phyloP scores from a whole-genome alignment of 768 basidiomycete species.

The Mycena galericulata region DNA sequence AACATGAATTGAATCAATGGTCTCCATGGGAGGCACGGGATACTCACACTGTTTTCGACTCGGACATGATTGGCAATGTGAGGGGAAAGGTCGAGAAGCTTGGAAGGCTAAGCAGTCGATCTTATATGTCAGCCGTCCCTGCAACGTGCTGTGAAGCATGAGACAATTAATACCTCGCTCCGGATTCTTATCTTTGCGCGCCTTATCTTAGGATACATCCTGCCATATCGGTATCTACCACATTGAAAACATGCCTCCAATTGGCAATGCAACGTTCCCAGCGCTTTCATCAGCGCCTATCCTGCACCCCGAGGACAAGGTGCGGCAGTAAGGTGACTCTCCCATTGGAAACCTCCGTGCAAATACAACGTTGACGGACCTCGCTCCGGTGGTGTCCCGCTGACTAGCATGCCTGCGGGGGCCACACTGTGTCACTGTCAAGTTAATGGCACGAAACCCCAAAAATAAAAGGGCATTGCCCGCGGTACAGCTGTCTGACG shows the following conservation, averaged over 20 bases:
- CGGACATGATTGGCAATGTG: too few relatives aligned
- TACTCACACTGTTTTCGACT: too few relatives aligned
- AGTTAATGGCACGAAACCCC: neutral
- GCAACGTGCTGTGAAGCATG: conserved; percentile 7
- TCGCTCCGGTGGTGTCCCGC: neutral
- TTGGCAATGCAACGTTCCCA: neutral
- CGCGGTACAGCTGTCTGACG: neutral
- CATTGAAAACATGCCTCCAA: conserved; percentile 6
- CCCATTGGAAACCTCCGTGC: neutral
- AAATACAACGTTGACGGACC: neutral
- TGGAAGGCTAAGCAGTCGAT: too few relatives aligned
- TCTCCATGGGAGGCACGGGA: too few relatives aligned
- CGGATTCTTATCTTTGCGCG: neutral
- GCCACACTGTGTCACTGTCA: neutral
- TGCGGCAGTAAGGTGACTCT: too few relatives aligned
- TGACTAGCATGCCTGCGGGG: neutral
- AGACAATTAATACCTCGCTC: neutral
- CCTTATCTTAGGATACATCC: conserved; percentile 8
- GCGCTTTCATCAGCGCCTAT: conserved; percentile 7
- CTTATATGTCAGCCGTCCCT: too few relatives aligned
- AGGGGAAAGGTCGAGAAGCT: too few relatives aligned
- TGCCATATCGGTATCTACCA: conserved; percentile 3
- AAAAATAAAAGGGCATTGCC: neutral
- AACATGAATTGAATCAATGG: too few relatives aligned
- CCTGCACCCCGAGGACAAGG: conserved; percentile 5